Conservation (phyloP, 768 basidiomycete genomes). For the Rhodosporidiobolus odoratus region DNA sequence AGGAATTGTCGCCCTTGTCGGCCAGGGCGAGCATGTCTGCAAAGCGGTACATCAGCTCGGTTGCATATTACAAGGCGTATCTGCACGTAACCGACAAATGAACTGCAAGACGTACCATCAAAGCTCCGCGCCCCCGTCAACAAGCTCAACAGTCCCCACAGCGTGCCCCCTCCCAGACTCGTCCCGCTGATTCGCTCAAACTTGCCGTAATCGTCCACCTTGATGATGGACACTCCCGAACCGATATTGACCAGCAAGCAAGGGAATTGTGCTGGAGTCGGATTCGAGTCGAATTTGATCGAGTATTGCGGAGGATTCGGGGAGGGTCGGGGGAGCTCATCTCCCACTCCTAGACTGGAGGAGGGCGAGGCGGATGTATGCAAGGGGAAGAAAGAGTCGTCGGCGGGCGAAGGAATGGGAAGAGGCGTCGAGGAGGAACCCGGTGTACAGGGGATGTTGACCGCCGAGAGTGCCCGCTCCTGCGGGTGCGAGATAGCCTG, state of each 20-base stretch:
- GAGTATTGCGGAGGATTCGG: constrained; percentile 83
- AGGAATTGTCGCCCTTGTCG: constrained; percentile 85
- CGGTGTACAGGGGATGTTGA: constrained; percentile 26
- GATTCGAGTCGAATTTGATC: constrained; percentile 77
- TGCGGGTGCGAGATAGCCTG: constrained; percentile 54
- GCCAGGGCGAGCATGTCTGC: constrained; percentile 94
- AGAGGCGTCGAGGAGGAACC: constrained; percentile 14
- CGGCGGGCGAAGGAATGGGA: constrained; percentile 3
- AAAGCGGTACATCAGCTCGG: not conserved
- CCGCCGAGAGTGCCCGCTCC: constrained; percentile 24
- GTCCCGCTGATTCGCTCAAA: constrained; percentile 97
- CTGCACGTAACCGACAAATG: too few relatives aligned
- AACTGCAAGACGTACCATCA: constrained; percentile 66
- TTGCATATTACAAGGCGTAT: too few relatives aligned
- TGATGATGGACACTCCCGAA: constrained; percentile 94
- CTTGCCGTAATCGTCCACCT: constrained; percentile 87
- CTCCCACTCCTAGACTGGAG: constrained; percentile 14
- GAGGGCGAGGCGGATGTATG: not conserved
- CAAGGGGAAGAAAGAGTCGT: not conserved
- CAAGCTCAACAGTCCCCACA: constrained; percentile 92
- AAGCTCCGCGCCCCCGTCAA: constrained; percentile 92
- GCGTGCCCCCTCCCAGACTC: constrained; percentile 89
- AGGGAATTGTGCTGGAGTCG: constrained; percentile 74
- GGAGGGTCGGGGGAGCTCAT: constrained; percentile 70
- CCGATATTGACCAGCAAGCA: constrained; percentile 98